phyloP scores from a whole-genome alignment of 768 basidiomycete genomes.

The Psilocybe cubensis region DNA sequence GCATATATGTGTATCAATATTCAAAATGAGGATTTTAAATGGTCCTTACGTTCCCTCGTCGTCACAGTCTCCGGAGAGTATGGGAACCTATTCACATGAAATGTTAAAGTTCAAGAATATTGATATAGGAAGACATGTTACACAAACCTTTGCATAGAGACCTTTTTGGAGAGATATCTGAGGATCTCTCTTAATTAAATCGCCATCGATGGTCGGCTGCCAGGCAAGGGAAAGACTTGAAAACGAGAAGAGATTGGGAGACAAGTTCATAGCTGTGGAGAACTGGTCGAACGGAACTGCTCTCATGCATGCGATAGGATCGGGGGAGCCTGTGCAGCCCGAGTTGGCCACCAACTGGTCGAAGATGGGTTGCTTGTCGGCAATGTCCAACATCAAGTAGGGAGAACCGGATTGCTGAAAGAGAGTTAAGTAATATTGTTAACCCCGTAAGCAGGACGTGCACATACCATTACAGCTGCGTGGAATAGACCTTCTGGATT shows the following conservation, averaged over 20 bases:
- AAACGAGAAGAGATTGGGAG: background rate
- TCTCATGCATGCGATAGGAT: background rate
- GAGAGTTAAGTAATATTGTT: background rate
- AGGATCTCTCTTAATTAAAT: background rate
- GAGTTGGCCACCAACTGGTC: background rate
- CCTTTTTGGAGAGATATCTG: background rate
- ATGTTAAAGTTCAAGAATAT: background rate
- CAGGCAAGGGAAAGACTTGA: background rate
- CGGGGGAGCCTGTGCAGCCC: background rate
- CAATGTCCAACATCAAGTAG: background rate
- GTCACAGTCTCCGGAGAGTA: background rate
- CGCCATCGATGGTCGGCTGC: background rate
- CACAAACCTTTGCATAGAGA: background rate
- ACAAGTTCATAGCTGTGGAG: background rate
- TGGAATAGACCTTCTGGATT: constrained; percentile 17
- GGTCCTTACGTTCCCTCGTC: constrained; percentile 1
- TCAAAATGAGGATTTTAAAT: background rate
- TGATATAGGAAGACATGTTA: background rate
- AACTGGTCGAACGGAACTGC: background rate
- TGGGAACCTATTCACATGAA: background rate
- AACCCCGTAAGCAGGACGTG: background rate
- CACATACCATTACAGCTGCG: constrained; percentile 19
- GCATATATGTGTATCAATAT: background rate
- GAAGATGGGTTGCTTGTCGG: background rate
- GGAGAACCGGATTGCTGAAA: background rate